phyloP scores from a whole-genome alignment of 306 rosid genomes.

The Pachyrhizus erosus region DNA sequence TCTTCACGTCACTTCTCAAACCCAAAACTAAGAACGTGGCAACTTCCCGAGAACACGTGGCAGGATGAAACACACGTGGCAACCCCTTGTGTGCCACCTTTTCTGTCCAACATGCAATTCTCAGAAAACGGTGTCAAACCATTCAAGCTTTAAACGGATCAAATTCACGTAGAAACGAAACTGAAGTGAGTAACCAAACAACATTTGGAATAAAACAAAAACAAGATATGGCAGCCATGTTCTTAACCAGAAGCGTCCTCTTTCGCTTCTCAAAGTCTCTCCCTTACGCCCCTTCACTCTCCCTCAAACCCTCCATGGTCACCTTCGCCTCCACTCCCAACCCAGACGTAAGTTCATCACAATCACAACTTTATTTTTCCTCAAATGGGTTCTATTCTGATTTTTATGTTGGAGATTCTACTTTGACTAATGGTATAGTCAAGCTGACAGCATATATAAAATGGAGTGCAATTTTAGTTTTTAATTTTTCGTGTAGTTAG shows the following conservation, averaged over 20 bases:
- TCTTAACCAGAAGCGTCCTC: constrained; percentile 48
- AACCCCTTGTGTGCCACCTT: constrained; percentile 25
- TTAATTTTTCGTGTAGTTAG: too few relatives aligned
- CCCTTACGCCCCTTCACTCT: constrained; percentile 46
- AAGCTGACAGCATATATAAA: not conserved
- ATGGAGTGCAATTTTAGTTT: not conserved
- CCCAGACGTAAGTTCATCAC: constrained; percentile 46
- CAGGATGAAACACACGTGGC: constrained; percentile 19
- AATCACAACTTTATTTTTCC: not conserved
- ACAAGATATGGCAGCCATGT: constrained; percentile 58
- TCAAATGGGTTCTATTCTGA: not conserved
- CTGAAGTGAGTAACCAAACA: not conserved
- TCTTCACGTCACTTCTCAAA: not conserved
- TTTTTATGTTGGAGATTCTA: too few relatives aligned
- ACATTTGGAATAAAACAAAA: not conserved
- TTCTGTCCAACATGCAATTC: not conserved
- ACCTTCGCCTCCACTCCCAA: constrained; percentile 60
- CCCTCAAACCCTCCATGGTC: constrained; percentile 57
- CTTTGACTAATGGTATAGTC: too few relatives aligned
- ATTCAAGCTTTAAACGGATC: constrained; percentile 7
- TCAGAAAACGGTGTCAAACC: constrained; percentile 9
- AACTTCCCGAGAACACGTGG: not conserved
- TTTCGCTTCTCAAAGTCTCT: constrained; percentile 65
- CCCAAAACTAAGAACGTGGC: constrained; percentile 35
- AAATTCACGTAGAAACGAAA: not conserved